phyloP scores from a whole-genome alignment of 768 basidiomycete genomes.

The Porpolomopsis calyptriformis region DNA sequence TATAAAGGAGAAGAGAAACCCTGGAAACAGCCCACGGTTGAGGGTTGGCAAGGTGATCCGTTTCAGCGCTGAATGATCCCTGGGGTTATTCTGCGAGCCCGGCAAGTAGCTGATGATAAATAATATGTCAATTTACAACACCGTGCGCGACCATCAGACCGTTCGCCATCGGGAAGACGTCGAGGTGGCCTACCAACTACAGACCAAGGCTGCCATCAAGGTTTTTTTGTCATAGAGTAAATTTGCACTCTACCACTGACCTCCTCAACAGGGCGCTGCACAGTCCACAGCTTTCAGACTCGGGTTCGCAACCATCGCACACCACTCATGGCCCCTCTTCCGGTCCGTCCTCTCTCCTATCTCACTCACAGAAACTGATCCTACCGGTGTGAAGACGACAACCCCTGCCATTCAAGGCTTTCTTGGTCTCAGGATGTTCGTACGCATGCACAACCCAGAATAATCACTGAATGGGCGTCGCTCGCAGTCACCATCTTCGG shows the following conservation, averaged over 20 bases:
- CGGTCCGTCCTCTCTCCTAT: slow-evolving; percentile 29
- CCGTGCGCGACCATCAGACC: too few relatives aligned
- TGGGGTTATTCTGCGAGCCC: too few relatives aligned
- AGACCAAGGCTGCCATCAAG: slow-evolving; percentile 46
- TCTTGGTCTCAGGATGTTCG: slow-evolving; percentile 63
- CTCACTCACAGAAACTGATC: background rate
- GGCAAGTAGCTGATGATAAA: too few relatives aligned
- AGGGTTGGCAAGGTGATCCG: background rate
- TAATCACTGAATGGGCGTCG: too few relatives aligned
- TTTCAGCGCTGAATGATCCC: too few relatives aligned
- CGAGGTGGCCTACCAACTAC: slow-evolving; percentile 47
- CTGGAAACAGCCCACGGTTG: slow-evolving; percentile 48
- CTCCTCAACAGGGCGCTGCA: slow-evolving; percentile 49
- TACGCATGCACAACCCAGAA: too few relatives aligned
- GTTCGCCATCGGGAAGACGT: slow-evolving; percentile 23
- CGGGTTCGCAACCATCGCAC: slow-evolving; percentile 51
- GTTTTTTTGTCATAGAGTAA: too few relatives aligned
- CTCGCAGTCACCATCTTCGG: slow-evolving; percentile 29
- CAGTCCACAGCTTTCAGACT: slow-evolving; percentile 43
- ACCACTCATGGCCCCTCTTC: slow-evolving; percentile 66
- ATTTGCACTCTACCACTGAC: too few relatives aligned
- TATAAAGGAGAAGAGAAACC: slow-evolving; percentile 15
- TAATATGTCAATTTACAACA: too few relatives aligned
- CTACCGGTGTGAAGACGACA: slow-evolving; percentile 45
- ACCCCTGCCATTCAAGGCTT: slow-evolving; percentile 72